A percentile compares a stretch with the other conserved stretches of the same genome.
These are phyloP conservation scores for Colletotrichum aenigma DNA, from an alignment of 2,329 filamentous ascomycete genomes.

Conservation along the genomic window DNA sequence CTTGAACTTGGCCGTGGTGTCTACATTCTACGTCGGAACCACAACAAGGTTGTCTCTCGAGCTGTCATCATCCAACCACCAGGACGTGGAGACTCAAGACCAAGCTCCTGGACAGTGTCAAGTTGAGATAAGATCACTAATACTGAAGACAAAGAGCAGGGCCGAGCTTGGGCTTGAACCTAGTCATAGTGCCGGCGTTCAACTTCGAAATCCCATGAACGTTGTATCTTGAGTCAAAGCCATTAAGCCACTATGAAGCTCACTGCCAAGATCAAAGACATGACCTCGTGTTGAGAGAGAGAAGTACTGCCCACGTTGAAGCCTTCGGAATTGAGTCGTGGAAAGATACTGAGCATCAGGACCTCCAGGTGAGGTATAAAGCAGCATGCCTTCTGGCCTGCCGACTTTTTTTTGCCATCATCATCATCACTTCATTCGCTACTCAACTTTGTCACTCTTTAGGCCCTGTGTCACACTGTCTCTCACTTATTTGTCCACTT, in stretches of 20 bases:
- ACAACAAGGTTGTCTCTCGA: too few species aligned
- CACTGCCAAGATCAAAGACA: fast-evolving
- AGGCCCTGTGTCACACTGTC: too few species aligned
- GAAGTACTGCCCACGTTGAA: background rate
- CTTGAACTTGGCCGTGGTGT: too few species aligned
- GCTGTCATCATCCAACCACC: too few species aligned
- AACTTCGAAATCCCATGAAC: background rate
- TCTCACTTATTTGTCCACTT: background rate
- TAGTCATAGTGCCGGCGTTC: background rate
- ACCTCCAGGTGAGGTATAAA: background rate
- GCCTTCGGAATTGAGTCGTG: fast-evolving
- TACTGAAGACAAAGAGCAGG: background rate
- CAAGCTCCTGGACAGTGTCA: too few species aligned
- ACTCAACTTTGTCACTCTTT: too few species aligned
- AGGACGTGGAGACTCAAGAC: too few species aligned
- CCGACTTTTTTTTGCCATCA: fast-evolving
- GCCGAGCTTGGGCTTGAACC: background rate
- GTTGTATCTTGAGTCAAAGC: background rate
- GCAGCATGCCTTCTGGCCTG: background rate
- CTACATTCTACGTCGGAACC: too few species aligned
- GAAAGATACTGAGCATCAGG: background rate
- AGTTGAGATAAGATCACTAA: too few species aligned
- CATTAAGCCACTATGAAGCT: background rate
- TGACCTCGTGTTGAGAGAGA: background rate
- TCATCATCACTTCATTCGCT: background rate